phyloP scores from a whole-genome alignment of 208 protist species.

The Trypanosoma caninum region DNA sequence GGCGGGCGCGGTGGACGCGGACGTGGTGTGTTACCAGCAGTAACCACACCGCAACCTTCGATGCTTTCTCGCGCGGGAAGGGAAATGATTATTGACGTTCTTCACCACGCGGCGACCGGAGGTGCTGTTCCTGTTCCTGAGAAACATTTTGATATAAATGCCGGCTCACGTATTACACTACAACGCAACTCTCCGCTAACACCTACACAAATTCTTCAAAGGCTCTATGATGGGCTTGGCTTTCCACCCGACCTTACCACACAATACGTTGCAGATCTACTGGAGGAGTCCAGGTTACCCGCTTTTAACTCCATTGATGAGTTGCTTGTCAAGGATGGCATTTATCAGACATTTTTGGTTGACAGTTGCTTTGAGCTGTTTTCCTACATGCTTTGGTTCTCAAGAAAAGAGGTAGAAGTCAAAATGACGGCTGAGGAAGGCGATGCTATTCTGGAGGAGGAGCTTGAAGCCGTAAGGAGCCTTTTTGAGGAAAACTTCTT shows the following conservation, averaged over 20 bases:
- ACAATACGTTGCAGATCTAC: conserved; percentile 77
- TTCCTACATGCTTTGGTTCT: conserved; percentile 77
- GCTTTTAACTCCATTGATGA: conserved; percentile 55
- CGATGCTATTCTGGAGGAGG: conserved; percentile 56
- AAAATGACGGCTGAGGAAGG: conserved; percentile 42
- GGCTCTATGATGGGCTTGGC: conserved; percentile 78
- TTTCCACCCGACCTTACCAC: conserved; percentile 80
- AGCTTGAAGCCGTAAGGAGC: conserved; percentile 52
- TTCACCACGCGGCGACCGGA: conserved; percentile 83
- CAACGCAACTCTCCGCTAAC: conserved; percentile 77
- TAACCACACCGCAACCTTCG: conserved; percentile 39
- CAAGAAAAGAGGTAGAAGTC: conserved; percentile 36
- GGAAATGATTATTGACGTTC: conserved; percentile 87
- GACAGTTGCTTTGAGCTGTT: conserved; percentile 82
- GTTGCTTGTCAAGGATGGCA: conserved; percentile 52
- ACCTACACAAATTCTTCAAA: conserved; percentile 65
- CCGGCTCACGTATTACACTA: conserved; percentile 58
- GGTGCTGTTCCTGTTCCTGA: conserved; percentile 77
- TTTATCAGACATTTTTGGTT: conserved; percentile 76
- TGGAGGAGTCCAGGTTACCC: conserved; percentile 40
- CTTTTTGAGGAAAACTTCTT: conserved; percentile 77
- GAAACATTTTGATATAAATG: conserved; percentile 77
- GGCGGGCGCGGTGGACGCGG: conserved; percentile 32
- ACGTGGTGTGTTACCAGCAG: conserved; percentile 16
- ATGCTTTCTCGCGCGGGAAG: conserved; percentile 67